Percentiles rank a stretch among this genome's conserved stretches.
These are phyloP conservation scores for Trametes punicea DNA, from an alignment of 768 basidiomycete species.

Conservation along the genomic window DNA sequence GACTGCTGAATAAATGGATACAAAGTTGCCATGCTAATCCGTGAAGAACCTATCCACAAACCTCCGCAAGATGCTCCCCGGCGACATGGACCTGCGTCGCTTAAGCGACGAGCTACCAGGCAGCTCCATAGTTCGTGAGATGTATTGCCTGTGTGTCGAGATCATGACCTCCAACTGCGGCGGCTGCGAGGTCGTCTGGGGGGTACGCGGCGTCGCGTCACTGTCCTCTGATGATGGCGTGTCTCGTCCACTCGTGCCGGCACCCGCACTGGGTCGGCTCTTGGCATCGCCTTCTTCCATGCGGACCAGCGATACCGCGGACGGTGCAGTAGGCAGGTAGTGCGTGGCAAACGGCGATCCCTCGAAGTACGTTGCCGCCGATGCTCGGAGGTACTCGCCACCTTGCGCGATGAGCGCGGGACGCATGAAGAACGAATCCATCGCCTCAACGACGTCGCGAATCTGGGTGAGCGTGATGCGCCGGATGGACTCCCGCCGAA, in stretches of 20 bases:
- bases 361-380: constrained; percentile 21
- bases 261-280: neutral
- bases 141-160: neutral
- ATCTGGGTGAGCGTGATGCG: constrained; percentile 38
- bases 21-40: neutral
- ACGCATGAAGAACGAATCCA: constrained; percentile 51
- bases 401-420: constrained; percentile 11
- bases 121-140: neutral
- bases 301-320: neutral
- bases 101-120: neutral
- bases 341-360: neutral
- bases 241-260: neutral
- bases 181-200: constrained; percentile 7
- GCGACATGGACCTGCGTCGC: constrained; percentile 3
- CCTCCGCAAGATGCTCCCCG: constrained; percentile 14
- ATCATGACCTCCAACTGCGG: constrained; percentile 2
- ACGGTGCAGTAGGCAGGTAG: neutral
- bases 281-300: neutral
- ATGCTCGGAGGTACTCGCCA: constrained; percentile 8
- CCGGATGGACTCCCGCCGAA: constrained; percentile 26
- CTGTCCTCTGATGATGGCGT: neutral
- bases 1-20: neutral
- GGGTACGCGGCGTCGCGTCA: constrained; percentile 3
- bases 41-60: constrained; percentile 22
- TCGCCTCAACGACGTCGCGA: constrained; percentile 48